Conservation (phyloP, 352 stramenopile species). For the Phytophthora pseudosyringae region DNA sequence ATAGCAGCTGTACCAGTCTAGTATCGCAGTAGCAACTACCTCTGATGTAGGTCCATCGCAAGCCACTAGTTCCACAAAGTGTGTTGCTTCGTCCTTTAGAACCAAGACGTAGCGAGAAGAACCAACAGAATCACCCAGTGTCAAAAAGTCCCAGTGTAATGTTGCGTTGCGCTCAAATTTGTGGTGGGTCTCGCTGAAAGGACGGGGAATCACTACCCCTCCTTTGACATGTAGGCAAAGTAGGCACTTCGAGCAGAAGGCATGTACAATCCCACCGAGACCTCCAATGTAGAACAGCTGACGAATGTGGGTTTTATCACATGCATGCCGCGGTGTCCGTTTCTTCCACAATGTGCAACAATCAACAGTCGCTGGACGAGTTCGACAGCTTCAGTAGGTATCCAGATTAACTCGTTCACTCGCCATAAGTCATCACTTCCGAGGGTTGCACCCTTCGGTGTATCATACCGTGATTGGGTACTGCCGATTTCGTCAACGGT, state of each 20-base stretch:
- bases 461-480: background rate
- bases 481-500: conserved; percentile 7
- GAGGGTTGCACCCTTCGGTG: background rate
- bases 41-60: conserved; percentile 5
- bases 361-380: background rate
- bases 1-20: conserved; percentile 6
- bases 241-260: conserved; percentile 18
- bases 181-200: conserved; percentile 18
- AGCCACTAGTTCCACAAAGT: conserved; percentile 9
- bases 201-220: conserved; percentile 5
- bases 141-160: conserved; percentile 17
- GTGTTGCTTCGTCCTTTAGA: conserved; percentile 17
- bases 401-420: conserved; percentile 10
- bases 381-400: background rate
- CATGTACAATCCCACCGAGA: conserved; percentile 1
- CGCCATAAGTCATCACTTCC: conserved; percentile 5
- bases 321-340: conserved; percentile 12
- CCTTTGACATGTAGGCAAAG: conserved; percentile 26
- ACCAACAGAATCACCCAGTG: conserved; percentile 13
- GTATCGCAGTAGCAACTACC: conserved; percentile 4
- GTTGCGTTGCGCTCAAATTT: conserved; percentile 16
- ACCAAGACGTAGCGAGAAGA: conserved; percentile 14
- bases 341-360: conserved; percentile 12
- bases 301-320: conserved; percentile 17
- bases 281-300: conserved; percentile 16